phyloP scores from a whole-genome alignment of 352 stramenopile species.

The Phytopythium oedochilum region DNA sequence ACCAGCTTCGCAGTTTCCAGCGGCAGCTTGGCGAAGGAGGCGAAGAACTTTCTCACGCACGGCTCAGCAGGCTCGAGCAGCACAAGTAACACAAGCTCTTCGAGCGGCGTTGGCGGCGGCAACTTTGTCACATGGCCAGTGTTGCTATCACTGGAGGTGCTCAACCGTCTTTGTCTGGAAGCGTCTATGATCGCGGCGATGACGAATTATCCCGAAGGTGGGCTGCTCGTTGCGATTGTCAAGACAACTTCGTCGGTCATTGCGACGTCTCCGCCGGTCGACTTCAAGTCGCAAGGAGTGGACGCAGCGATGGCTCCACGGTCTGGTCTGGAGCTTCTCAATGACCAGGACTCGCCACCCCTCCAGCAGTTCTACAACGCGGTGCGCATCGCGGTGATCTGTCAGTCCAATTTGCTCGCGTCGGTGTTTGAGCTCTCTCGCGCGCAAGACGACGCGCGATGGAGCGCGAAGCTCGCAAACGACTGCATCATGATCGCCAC shows the following conservation, averaged over 20 bases:
- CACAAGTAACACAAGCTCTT: slow-evolving; percentile 15
- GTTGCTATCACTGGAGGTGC: slow-evolving; percentile 72
- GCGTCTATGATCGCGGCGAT: slow-evolving; percentile 67
- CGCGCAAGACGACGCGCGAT: slow-evolving; percentile 28
- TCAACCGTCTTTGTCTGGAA: slow-evolving; percentile 71
- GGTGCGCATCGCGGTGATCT: slow-evolving; percentile 70
- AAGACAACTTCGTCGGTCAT: slow-evolving; percentile 74
- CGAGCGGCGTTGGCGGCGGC: slow-evolving; percentile 19
- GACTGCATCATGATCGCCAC: slow-evolving; percentile 61
- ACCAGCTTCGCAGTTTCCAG: slow-evolving; percentile 12
- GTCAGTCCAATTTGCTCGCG: slow-evolving; percentile 69
- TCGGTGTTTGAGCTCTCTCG: slow-evolving; percentile 74
- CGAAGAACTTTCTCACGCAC: slow-evolving; percentile 62
- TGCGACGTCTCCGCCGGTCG: slow-evolving; percentile 64
- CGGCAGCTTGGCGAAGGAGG: slow-evolving; percentile 29
- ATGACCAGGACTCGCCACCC: slow-evolving; percentile 74
- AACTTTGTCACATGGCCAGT: slow-evolving; percentile 86
- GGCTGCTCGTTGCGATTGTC: slow-evolving; percentile 45
- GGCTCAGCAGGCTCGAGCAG: slow-evolving; percentile 19
- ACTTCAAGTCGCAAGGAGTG: slow-evolving; percentile 49
- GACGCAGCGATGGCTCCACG: slow-evolving; percentile 37
- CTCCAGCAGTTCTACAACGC: slow-evolving; percentile 78
- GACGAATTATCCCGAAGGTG: slow-evolving; percentile 44
- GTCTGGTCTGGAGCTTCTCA: slow-evolving; percentile 73
- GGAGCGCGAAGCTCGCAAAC: slow-evolving; percentile 46